Conservation (phyloP, 1,284 basidiomycete genomes). For the Phylloboletellus chloephorus region DNA sequence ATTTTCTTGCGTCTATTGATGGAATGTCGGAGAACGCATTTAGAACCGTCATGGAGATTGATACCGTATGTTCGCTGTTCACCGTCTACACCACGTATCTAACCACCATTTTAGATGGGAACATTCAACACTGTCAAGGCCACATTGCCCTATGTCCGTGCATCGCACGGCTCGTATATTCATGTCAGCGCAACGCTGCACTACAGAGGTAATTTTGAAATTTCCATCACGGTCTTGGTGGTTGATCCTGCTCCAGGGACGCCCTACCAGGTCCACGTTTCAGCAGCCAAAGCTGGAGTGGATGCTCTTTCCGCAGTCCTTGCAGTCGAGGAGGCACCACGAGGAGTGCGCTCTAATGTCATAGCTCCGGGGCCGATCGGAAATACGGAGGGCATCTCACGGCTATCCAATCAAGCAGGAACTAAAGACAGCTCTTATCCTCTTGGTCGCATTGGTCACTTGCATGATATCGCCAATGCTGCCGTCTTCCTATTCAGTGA, state of each 20-base stretch:
- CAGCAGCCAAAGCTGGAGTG: conserved; percentile 91
- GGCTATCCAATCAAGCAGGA: conserved; percentile 46
- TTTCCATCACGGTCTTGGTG: conserved; percentile 2
- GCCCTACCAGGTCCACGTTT: conserved; percentile 91
- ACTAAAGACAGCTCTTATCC: conserved; percentile 36
- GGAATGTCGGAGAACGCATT: conserved; percentile 85
- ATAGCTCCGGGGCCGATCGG: conserved; percentile 86
- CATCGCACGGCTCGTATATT: conserved; percentile 77
- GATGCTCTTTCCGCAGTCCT: conserved; percentile 83
- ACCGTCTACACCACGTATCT: not conserved
- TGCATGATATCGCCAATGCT: conserved; percentile 76
- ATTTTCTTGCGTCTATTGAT: conserved; percentile 82
- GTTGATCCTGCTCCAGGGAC: conserved; percentile 43
- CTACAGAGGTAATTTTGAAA: conserved; percentile 57
- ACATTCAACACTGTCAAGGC: conserved; percentile 95
- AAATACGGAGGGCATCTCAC: conserved; percentile 77
- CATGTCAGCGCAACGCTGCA: conserved; percentile 92
- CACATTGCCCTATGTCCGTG: conserved; percentile 69
- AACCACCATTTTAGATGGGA: conserved; percentile 55
- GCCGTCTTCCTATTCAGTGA: conserved; percentile 86
- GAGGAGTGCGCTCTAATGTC: conserved; percentile 91
- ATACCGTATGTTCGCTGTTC: conserved; percentile 54
- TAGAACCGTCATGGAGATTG: conserved; percentile 91
- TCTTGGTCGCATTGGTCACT: conserved; percentile 60
- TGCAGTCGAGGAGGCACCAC: conserved; percentile 90